Evolutionary conservation across 306 rosid genomes (phyloP).

Genomic region (Lathyrus oleraceus): DNA sequence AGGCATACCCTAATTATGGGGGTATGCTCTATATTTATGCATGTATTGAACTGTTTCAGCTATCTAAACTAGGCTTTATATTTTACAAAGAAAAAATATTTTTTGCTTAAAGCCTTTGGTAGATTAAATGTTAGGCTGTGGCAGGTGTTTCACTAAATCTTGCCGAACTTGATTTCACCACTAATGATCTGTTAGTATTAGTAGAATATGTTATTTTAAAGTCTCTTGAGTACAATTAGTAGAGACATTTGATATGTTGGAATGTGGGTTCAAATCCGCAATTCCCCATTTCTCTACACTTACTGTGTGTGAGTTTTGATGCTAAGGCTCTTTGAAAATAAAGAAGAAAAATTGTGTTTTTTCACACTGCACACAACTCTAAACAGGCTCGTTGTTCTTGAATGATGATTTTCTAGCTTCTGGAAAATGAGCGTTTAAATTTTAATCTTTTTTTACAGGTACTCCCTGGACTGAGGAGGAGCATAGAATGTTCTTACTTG

Average conservation of each 20-base stretch:
- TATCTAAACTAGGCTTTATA: background rate
- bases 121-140: background rate
- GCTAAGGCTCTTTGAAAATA: too few relatives aligned
- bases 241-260: too few relatives aligned
- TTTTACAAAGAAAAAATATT: background rate
- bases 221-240: background rate
- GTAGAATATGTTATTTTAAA: background rate
- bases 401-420: background rate
- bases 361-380: background rate
- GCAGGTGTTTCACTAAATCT: background rate
- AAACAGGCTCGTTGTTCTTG: background rate
- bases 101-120: background rate
- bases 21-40: background rate
- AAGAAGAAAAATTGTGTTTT: background rate
- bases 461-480: constrained; percentile 99
- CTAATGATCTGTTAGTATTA: background rate
- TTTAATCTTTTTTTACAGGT: constrained; percentile 53
- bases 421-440: constrained; percentile 4
- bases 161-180: background rate
- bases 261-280: background rate
- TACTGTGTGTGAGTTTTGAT: too few relatives aligned
- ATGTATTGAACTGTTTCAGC: constrained; percentile 25
- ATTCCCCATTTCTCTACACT: too few relatives aligned
- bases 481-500: constrained; percentile 95
- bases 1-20: constrained; percentile 2